A percentile compares a stretch with the other conserved stretches of the same genome.
Evolutionary conservation across 306 rosid genomes (phyloP).

Genomic region (Urtica urens): DNA sequence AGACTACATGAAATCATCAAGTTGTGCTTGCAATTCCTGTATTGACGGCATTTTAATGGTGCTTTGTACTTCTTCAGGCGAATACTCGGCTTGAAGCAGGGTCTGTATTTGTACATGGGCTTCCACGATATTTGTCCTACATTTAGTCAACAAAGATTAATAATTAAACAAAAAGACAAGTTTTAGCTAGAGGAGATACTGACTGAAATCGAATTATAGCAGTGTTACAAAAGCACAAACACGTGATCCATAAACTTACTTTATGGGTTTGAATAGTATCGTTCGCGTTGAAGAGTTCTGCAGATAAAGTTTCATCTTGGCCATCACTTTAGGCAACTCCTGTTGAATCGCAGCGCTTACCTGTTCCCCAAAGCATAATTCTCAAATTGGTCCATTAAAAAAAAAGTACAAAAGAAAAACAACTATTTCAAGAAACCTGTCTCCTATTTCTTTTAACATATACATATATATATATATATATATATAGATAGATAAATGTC

Average conservation of each 20-base stretch:
- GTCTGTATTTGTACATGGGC: slow-evolving; percentile 78
- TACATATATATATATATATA: not conserved
- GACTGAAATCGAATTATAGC: not conserved
- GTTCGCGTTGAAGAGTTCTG: slow-evolving; percentile 78
- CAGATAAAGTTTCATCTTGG: slow-evolving; percentile 89
- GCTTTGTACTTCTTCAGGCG: slow-evolving; percentile 56
- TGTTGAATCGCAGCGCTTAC: slow-evolving; percentile 65
- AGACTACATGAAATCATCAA: slow-evolving; percentile 59
- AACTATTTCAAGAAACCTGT: not conserved
- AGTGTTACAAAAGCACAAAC: not conserved
- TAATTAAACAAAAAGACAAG: not conserved
- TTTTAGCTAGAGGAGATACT: not conserved
- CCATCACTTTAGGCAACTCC: slow-evolving; percentile 67
- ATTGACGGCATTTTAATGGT: slow-evolving; percentile 54
- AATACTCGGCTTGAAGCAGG: slow-evolving; percentile 67
- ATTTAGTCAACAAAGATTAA: not conserved
- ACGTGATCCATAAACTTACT: slow-evolving; percentile 36
- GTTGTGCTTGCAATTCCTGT: slow-evolving; percentile 55
- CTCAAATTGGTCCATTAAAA: too few relatives aligned
- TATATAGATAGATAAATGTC: not conserved
- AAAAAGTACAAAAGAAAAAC: not conserved
- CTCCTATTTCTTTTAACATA: not conserved
- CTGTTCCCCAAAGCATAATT: slow-evolving; percentile 45
- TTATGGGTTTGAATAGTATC: slow-evolving; percentile 91
- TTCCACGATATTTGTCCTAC: slow-evolving; percentile 84